Base-by-base conservation (phyloP, 2,329 filamentous ascomycete genomes). In the Aureobasidium sp. region DNA sequence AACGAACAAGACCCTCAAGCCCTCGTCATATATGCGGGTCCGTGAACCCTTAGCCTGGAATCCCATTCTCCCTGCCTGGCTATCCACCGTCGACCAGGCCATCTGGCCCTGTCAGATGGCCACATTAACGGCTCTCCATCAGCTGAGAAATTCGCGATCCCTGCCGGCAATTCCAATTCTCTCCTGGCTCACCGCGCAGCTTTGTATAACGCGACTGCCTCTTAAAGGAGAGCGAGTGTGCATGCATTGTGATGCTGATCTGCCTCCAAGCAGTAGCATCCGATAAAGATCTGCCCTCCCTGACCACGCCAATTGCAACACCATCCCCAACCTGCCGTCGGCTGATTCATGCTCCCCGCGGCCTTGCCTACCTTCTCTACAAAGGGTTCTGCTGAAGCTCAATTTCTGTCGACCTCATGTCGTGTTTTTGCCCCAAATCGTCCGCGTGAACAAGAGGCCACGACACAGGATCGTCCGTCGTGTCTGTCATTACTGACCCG, bases 311-410 rank as follows among this genome's bases (percentile, higher is more conserved):
- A 34, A 51, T 51, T 36, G 47, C 47, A 36, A 42, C 51, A 55
- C 37, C 37, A 42, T 20, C 51, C 53, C 55, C 42, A 48, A 58
- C 55, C 55, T 7, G 41, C 55, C 31, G 29, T 14, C 37, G 27
- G 29, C 55, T 58, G 55, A 58, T 48, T 58, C 55, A 58, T 57
- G 42, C 42, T 47, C 41, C 42, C 55, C 55, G 42, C 55, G 55
- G 55, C 55, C 53, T 45, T 45, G 27, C 42, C 22, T 58, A 20
- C 12, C 53, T 25, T 25, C 27, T 57, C 20, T 48, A 27, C 22
- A 22, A n/a, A 47, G 29, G n/a, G 17, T 36, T 37, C 14, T 36
- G 17, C 5, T 9, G n/a, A 44, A 45, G 39, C 41, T 45, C 39
- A 34, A 57, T 57, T 45, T 57, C 20, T 44, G 41, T 12, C 17